Evolutionary conservation across 371 early-diverging fungal species (phyloP), one percentile per base, ranked within the genome.

Genomic region (Mortierella sp.): DNA sequence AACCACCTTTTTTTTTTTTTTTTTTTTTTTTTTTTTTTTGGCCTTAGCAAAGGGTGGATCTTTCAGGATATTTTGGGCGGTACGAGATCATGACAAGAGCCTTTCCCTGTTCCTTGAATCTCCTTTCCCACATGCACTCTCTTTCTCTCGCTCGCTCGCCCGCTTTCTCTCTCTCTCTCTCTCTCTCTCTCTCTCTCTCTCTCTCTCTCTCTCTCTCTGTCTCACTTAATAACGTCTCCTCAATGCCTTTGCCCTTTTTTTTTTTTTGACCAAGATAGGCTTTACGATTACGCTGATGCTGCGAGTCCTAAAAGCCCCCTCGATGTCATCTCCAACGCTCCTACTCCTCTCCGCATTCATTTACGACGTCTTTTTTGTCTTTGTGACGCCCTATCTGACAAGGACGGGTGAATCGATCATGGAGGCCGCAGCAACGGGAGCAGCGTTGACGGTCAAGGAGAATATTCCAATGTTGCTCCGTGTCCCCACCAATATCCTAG

Each of bases 351-450:
- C 72, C 3, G 81, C 81, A 2, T 81, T 81, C 57, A 55, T 79
- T 11, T 81, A 81, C 37, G 81, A 77, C 52, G 68, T 79, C 58
- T 81, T 81, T 52, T 81, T 75, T 26, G 81, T 81, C 30, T 81
- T 81, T 62, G 74, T 79, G 16, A 76, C 81, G 16, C 77, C 80
- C 0, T 71, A 73, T 65, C 63, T 81, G 25, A 81, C 81, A 21
- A 64, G 53, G 45, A 64, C 77, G 18, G 79, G 81, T 26, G 75
- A 76, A 28, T 81, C 80, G 7, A 73, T 76, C 56, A 79, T 79
- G 81, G 81, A 79, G 21, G 77, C 81, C 30, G 81, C 81, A 4
- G 81, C 81, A 0, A 81, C 81, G 53, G 81, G 81, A 7, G 75
- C 81, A 18, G 69, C 69, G 4, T 50, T 76, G 67, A 81, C 81